Conservation (phyloP, 1,139 yeast species). For the Hansenula sp. region DNA sequence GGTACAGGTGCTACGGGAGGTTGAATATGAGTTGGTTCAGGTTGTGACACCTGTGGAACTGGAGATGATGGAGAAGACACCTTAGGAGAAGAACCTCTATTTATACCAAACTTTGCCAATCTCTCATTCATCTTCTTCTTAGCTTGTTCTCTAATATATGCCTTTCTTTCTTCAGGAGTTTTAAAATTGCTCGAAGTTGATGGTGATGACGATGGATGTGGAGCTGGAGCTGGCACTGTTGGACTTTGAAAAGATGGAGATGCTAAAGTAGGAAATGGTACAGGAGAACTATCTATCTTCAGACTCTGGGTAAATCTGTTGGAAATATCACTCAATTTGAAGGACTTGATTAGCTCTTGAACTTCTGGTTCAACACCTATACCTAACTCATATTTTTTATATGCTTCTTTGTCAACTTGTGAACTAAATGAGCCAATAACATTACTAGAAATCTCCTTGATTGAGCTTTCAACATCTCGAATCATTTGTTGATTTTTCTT, state of each 20-base stretch:
- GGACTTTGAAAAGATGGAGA: slow-evolving; percentile 8
- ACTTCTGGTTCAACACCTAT: slow-evolving; percentile 71
- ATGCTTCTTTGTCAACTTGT: slow-evolving; percentile 48
- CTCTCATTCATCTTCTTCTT: slow-evolving; percentile 86
- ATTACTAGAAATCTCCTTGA: slow-evolving; percentile 65
- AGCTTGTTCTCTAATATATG: slow-evolving; percentile 86
- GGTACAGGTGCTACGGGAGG: slow-evolving; percentile 7
- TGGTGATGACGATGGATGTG: slow-evolving; percentile 7
- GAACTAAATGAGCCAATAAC: slow-evolving; percentile 43
- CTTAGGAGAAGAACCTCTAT: slow-evolving; percentile 16
- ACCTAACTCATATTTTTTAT: slow-evolving; percentile 77
- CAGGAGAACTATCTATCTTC: slow-evolving; percentile 9
- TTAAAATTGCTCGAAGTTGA: too few species aligned
- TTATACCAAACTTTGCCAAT: slow-evolving; percentile 77
- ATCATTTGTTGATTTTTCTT: slow-evolving; percentile 54
- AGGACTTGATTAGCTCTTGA: slow-evolving; percentile 53
- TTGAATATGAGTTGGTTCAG: slow-evolving; percentile 21
- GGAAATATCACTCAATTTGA: slow-evolving; percentile 30
- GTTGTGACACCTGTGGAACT: neutral
- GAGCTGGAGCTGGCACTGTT: slow-evolving; percentile 1
- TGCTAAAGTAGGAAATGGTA: slow-evolving; percentile 9
- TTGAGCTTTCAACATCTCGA: slow-evolving; percentile 69
- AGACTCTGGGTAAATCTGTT: slow-evolving; percentile 4
- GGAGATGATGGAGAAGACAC: slow-evolving; percentile 20
- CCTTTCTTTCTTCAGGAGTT: slow-evolving; percentile 67